Evolutionary conservation across 2,329 filamentous ascomycete species (phyloP).

Genomic region (Trichoderma citrinoviride): DNA sequence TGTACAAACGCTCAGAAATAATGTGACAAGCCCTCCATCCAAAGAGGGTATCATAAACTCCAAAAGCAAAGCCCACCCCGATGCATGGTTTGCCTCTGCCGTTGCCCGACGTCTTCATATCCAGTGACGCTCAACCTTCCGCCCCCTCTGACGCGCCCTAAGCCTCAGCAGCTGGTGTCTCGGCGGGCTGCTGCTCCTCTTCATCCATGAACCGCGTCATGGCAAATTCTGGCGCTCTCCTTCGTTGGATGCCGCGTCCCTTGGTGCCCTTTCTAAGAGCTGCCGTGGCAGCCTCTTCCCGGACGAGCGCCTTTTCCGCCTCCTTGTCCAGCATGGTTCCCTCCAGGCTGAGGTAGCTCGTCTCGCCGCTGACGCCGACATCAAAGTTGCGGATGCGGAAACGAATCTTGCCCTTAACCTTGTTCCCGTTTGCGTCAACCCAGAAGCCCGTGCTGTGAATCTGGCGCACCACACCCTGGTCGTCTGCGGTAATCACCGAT

Average conservation of each 20-base stretch:
- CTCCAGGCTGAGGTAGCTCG: constrained; percentile 80
- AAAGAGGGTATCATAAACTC: constrained; percentile 18
- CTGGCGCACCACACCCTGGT: constrained; percentile 53
- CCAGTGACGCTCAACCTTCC: constrained; percentile 25
- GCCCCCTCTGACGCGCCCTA: constrained; percentile 23
- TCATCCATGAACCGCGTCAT: constrained; percentile 55
- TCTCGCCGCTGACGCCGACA: constrained; percentile 68
- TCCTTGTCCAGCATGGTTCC: constrained; percentile 76
- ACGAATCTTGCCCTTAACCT: constrained; percentile 65
- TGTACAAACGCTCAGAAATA: constrained; percentile 20
- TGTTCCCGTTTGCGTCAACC: constrained; percentile 67
- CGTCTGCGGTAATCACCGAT: constrained; percentile 41
- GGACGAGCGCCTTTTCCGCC: constrained; percentile 58
- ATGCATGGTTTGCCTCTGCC: neutral
- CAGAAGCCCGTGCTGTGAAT: constrained; percentile 67
- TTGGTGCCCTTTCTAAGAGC: constrained; percentile 38
- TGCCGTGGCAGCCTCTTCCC: constrained; percentile 45
- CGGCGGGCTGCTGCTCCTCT: constrained; percentile 36
- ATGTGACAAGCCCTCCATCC: constrained; percentile 15
- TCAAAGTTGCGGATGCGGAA: constrained; percentile 87
- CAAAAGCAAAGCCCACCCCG: constrained; percentile 1
- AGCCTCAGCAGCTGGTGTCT: neutral
- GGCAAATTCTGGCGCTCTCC: constrained; percentile 51
- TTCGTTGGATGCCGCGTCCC: constrained; percentile 32
- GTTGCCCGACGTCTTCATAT: neutral